Evolutionary conservation across 2,329 filamentous ascomycete genomes (phyloP).

Genomic region (Penicillium freii): DNA sequence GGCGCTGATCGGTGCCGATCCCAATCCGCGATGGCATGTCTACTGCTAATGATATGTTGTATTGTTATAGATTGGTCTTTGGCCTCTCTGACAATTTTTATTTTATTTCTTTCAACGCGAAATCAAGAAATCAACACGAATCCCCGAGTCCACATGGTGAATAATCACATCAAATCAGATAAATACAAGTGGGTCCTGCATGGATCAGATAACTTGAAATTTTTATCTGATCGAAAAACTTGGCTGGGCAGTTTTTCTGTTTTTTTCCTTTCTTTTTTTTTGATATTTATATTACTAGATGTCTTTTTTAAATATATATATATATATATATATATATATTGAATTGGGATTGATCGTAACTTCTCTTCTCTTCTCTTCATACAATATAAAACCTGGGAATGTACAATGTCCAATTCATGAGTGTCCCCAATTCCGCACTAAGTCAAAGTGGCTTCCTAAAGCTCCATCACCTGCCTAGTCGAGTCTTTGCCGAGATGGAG

Average conservation of each 20-base stretch:
- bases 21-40: background rate
- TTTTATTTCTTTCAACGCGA: background rate
- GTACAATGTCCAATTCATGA: background rate
- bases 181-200: slow-evolving; percentile 8
- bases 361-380: background rate
- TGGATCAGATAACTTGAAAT: slow-evolving; percentile 21
- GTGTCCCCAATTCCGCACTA: background rate
- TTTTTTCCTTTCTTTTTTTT: too few species aligned
- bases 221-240: slow-evolving; percentile 19
- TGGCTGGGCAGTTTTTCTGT: background rate
- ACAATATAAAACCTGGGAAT: background rate
- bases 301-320: background rate
- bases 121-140: background rate
- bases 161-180: slow-evolving; percentile 9
- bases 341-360: background rate
- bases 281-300: background rate
- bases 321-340: background rate
- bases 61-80: background rate
- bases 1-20: slow-evolving; percentile 1
- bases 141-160: background rate
- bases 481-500: slow-evolving; percentile 5
- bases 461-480: slow-evolving; percentile 7
- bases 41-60: background rate
- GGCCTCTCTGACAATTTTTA: background rate
- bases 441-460: background rate